phyloP scores from a whole-genome alignment of 2,329 filamentous ascomycete genomes.

The Pyricularia pennisetigena region DNA sequence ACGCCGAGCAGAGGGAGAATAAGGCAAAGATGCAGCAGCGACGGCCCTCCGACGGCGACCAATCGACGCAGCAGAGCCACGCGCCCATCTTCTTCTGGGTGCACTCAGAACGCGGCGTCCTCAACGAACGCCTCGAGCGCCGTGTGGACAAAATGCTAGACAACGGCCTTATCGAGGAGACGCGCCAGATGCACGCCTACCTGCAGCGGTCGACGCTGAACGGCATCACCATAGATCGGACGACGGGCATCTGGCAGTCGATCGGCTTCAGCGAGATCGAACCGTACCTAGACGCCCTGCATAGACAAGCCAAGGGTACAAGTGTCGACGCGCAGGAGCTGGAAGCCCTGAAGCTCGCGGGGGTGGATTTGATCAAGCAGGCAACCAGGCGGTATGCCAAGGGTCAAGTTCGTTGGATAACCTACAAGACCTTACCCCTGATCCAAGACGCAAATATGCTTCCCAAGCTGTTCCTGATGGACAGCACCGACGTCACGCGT shows the following conservation, averaged over 20 bases:
- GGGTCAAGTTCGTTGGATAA: slow-evolving; percentile 79
- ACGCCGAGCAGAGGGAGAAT: slow-evolving; percentile 43
- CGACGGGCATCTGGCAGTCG: slow-evolving; percentile 86
- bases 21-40: slow-evolving; percentile 37
- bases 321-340: slow-evolving; percentile 25
- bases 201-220: slow-evolving; percentile 21
- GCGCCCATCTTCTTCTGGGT: slow-evolving; percentile 70
- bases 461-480: slow-evolving; percentile 63
- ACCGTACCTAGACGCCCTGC: slow-evolving; percentile 43
- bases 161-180: slow-evolving; percentile 38
- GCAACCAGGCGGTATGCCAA: slow-evolving; percentile 84
- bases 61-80: slow-evolving; percentile 6
- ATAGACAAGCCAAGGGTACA: not conserved
- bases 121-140: slow-evolving; percentile 61
- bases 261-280: slow-evolving; percentile 94
- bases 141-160: slow-evolving; percentile 80
- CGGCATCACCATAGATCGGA: slow-evolving; percentile 55
- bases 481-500: slow-evolving; percentile 58
- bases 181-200: slow-evolving; percentile 32
- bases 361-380: slow-evolving; percentile 67
- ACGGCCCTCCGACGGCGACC: slow-evolving; percentile 5
- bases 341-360: slow-evolving; percentile 43
- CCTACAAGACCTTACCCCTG: slow-evolving; percentile 66
- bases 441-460: slow-evolving; percentile 45
- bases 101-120: slow-evolving; percentile 57